These are phyloP conservation scores for Brassica carinata DNA, from an alignment of 345 rosid species.

Conservation along the genomic window DNA sequence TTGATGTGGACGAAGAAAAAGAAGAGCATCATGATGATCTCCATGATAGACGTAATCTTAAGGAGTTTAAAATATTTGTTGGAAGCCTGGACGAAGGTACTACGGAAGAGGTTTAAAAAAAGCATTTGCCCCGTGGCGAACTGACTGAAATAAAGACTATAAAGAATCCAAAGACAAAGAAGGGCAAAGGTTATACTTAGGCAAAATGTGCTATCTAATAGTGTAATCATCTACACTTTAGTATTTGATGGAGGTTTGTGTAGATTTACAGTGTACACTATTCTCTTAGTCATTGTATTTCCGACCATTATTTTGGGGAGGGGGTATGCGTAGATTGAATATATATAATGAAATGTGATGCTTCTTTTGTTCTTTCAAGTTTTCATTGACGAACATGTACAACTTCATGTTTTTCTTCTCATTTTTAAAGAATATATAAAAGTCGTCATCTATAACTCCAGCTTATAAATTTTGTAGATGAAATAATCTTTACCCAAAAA, in stretches of 20 bases:
- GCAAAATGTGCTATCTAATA: neutral
- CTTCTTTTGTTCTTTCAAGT: no score
- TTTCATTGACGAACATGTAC: no score
- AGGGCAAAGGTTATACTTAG: neutral
- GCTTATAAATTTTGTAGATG: no score
- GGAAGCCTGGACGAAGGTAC: neutral
- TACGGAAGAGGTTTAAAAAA: neutral
- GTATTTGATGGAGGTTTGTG: neutral
- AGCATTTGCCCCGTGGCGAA: neutral
- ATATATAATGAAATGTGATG: no score
- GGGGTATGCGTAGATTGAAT: no score
- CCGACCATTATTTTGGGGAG: neutral
- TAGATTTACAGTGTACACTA: neutral
- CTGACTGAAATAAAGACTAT: neutral
- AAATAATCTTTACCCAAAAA: no score
- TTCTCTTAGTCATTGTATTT: neutral
- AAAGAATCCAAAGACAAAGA: neutral
- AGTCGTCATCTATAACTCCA: no score
- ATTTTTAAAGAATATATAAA: no score
- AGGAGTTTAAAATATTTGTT: no score
- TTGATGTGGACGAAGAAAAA: slow-evolving; percentile 42
- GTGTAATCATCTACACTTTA: neutral
- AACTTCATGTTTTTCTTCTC: no score
- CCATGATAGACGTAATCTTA: neutral
- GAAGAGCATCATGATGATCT: neutral